Evolutionary conservation across 2,329 filamentous ascomycete genomes (phyloP).

Genomic region (Orbilia brochopaga): DNA sequence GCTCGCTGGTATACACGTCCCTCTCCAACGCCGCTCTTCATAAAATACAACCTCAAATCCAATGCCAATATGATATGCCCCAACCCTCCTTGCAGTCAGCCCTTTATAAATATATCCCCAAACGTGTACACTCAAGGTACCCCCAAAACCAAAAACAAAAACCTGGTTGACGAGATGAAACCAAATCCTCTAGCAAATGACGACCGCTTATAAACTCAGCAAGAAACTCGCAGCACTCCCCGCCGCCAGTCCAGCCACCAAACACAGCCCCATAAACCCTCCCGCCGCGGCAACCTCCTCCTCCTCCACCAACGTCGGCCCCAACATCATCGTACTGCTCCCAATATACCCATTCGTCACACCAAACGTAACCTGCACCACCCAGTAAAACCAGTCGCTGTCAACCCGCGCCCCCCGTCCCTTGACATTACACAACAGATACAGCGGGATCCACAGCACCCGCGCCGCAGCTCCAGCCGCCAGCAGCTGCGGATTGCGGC

Average conservation of each 20-base stretch:
- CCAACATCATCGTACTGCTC: slow-evolving; percentile 89
- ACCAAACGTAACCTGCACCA: slow-evolving; percentile 81
- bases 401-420: slow-evolving; percentile 74
- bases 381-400: slow-evolving; percentile 87
- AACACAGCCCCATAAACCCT: slow-evolving; percentile 77
- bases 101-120: too few relatives aligned
- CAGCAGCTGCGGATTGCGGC: slow-evolving; percentile 67
- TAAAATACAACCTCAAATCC: slow-evolving; percentile 1
- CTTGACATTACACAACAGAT: slow-evolving; percentile 85
- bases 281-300: slow-evolving; percentile 86
- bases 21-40: too few relatives aligned
- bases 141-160: too few relatives aligned
- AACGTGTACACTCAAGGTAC: too few relatives aligned
- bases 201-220: slow-evolving; percentile 10
- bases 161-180: neutral
- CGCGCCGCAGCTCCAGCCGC: slow-evolving; percentile 68
- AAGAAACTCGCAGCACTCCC: slow-evolving; percentile 44
- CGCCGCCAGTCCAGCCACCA: slow-evolving; percentile 43
- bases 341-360: slow-evolving; percentile 85
- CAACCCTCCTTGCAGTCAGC: neutral
- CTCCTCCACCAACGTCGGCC: slow-evolving; percentile 78
- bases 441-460: slow-evolving; percentile 77
- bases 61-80: neutral
- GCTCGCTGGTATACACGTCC: too few relatives aligned
- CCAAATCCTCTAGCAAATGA: slow-evolving; percentile 1